phyloP scores from a whole-genome alignment of 768 basidiomycete genomes.

The Phaeotremella fagi region DNA sequence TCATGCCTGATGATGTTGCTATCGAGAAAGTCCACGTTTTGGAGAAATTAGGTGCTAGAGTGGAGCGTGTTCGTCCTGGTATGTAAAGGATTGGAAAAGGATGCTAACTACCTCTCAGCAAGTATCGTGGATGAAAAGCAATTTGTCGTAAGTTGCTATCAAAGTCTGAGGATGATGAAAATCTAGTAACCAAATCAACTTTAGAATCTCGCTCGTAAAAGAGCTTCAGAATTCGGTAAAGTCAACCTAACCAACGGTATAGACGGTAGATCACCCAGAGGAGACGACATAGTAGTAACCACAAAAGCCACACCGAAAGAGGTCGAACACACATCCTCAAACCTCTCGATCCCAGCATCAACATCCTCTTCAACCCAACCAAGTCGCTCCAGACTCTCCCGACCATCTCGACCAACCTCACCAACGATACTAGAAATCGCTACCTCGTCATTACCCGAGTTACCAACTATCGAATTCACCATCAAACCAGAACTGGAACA shows the following conservation, averaged over 20 bases:
- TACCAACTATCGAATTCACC: neutral
- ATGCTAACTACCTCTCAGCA: conserved; percentile 47
- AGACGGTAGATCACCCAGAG: conserved; percentile 1
- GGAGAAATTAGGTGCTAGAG: conserved; percentile 75
- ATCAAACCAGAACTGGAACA: conserved; percentile 21
- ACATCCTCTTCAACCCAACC: conserved; percentile 50
- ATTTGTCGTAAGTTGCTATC: conserved; percentile 28
- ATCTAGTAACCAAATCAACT: conserved; percentile 1
- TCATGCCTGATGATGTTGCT: conserved; percentile 54
- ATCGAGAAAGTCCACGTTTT: conserved; percentile 86
- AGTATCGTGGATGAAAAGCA: conserved; percentile 94
- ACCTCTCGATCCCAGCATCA: conserved; percentile 35
- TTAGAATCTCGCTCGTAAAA: conserved; percentile 80
- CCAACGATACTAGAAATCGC: neutral
- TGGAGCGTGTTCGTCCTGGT: conserved; percentile 58
- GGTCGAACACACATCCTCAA: conserved; percentile 46
- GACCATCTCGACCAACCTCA: neutral
- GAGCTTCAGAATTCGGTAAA: conserved; percentile 68
- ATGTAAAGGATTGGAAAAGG: neutral
- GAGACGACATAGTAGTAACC: conserved; percentile 31
- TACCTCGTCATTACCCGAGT: neutral
- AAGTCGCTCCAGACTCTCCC: conserved; percentile 29
- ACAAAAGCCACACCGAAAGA: conserved; percentile 54
- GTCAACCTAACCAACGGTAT: conserved; percentile 46
- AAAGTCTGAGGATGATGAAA: neutral